These are phyloP conservation scores for Mycena alexandri DNA, from an alignment of 768 basidiomycete genomes.

Conservation along the genomic window DNA sequence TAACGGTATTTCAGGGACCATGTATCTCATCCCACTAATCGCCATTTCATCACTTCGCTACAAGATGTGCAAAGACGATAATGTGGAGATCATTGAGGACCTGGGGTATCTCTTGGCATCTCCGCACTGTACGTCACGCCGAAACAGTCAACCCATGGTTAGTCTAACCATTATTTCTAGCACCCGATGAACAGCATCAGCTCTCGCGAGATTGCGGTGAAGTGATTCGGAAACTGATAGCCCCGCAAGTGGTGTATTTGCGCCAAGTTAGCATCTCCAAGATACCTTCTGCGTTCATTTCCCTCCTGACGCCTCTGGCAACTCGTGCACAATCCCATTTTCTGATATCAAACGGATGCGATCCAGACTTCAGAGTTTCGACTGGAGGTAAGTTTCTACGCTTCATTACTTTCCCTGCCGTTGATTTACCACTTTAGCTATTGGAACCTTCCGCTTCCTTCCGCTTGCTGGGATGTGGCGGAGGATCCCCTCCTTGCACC, in stretches of 20 bases:
- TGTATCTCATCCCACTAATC: slow-evolving; percentile 15
- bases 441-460: background rate
- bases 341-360: background rate
- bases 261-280: background rate
- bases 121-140: background rate
- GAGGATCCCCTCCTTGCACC: background rate
- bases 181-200: background rate
- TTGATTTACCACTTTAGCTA: slow-evolving; percentile 3
- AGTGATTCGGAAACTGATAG: background rate
- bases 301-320: background rate
- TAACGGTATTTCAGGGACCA: background rate
- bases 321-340: background rate
- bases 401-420: background rate
- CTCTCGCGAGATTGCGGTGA: slow-evolving; percentile 9
- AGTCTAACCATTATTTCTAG: background rate
- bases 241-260: slow-evolving; percentile 4
- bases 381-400: background rate
- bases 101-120: background rate
- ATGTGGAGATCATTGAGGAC: background rate
- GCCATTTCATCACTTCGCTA: background rate
- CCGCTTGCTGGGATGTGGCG: background rate
- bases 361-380: background rate
- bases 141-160: too few relatives aligned
- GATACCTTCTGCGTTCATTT: background rate
- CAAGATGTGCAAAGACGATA: slow-evolving; percentile 1